Evolutionary conservation across 352 stramenopile species (phyloP).

Genomic region (Halophytophthora batemanensis): DNA sequence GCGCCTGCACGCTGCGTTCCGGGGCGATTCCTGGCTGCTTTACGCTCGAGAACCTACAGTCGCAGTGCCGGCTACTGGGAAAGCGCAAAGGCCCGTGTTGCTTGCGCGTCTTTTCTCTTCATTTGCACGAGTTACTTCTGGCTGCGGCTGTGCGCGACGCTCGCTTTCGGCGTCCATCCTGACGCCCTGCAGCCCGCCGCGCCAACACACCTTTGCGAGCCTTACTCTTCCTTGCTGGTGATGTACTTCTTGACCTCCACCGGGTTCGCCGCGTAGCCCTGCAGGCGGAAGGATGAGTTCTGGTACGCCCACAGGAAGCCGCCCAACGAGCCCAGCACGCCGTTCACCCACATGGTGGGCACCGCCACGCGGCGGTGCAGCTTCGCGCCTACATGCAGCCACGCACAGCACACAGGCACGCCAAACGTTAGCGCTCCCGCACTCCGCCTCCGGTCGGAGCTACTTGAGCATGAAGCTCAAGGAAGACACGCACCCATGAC

Average conservation of each 20-base stretch:
- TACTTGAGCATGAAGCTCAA: not conserved
- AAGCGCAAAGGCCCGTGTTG: no score
- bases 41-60: no score
- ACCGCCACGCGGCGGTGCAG: constrained; percentile 57
- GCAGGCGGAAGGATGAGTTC: constrained; percentile 77
- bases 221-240: constrained; percentile 28
- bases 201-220: no score
- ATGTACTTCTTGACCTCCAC: constrained; percentile 70
- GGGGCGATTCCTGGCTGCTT: no score
- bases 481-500: constrained; percentile 70
- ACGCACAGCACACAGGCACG: not conserved
- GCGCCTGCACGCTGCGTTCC: no score
- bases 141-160: no score
- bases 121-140: no score
- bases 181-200: not conserved
- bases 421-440: constrained; percentile 5
- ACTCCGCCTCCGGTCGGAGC: no score
- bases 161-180: no score
- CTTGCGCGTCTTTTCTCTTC: no score
- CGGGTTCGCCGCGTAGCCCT: constrained; percentile 64
- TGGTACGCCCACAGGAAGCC: constrained; percentile 81
- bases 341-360: constrained; percentile 76
- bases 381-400: constrained; percentile 37
- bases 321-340: constrained; percentile 67
- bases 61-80: no score